Base-by-base conservation (phyloP, 2,329 filamentous ascomycete genomes). In the Hymenoscyphus linearis region DNA sequence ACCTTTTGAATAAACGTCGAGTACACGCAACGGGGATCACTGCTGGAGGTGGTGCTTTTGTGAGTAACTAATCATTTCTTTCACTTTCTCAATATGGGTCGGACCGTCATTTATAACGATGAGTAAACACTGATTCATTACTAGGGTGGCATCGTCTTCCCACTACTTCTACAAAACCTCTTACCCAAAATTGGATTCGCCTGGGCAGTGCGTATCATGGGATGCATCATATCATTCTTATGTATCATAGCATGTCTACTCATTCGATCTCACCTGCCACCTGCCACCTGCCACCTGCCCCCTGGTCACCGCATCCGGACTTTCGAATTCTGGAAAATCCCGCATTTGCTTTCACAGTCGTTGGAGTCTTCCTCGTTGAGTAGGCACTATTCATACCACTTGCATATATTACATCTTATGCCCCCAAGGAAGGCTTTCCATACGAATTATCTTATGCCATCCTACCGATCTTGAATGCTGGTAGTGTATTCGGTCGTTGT, bases 381-480 rank as follows among this genome's bases (percentile, higher is more conserved):
- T 89, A 89, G 76, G 88, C 85, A 0, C 81, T 92, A 35, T 92
- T 92, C 71, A 83, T 96, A 26, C 93, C 93, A 0, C 80, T 97
- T 62, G 88, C 88, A 2, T 97, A 93, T 73, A 85, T 96, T 57
- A 89, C 89, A 10, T 88, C 85, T 0, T 97, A 93, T 72, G 86
- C 88, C 2, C 77, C 91, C 4, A 75, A 78, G 37, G 80, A 87
- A 60, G 88, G 88, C 18, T 85, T 96, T 69, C 79, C 76, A 53
- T 73, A 79, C 1, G 74, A 79, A 0, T 90, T 96, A 67, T 84
- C 89, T 2, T 95, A 90, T 72, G 85, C 92, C 70, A 82, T 96
- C 63, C 78, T 96, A 37, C 88, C 91, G 14, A 87, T 96, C 65
- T 81, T 97, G 72, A 97, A 96, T 72, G 90, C 86, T 0, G 90